phyloP scores from a whole-genome alignment of 305 asterid genomes.

The Fraxinus ornus region DNA sequence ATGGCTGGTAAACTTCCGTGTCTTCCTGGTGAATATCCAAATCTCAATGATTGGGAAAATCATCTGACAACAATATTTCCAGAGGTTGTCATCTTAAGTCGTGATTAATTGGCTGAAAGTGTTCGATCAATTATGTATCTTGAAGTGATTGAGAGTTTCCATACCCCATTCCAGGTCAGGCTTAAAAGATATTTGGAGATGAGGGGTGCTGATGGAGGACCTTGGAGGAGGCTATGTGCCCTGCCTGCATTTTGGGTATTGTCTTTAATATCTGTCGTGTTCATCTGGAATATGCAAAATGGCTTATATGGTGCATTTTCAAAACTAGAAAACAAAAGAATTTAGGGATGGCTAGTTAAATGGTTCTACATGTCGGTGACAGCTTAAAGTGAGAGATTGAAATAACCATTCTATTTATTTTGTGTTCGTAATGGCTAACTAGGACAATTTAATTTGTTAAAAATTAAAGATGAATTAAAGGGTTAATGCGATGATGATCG shows the following conservation, averaged over 20 bases:
- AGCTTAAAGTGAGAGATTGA: not conserved
- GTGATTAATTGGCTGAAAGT: constrained; percentile 21
- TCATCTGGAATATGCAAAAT: not conserved
- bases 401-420: not conserved
- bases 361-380: not conserved
- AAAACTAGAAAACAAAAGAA: not conserved
- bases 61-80: constrained; percentile 93
- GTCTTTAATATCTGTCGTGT: not conserved
- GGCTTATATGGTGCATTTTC: not conserved
- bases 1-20: constrained; percentile 84
- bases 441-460: not conserved
- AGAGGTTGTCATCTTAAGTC: constrained; percentile 50
- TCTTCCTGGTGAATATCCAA: constrained; percentile 88
- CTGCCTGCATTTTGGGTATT: constrained; percentile 95
- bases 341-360: constrained; percentile 1
- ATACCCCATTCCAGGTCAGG: constrained; percentile 62
- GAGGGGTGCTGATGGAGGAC: constrained; percentile 99
- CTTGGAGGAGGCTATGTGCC: constrained; percentile 94
- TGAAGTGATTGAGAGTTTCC: constrained; percentile 7
- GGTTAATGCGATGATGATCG: constrained; percentile 1
- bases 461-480: not conserved
- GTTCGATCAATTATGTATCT: constrained; percentile 1
- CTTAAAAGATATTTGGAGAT: constrained; percentile 94
- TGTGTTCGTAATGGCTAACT: not conserved
- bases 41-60: constrained; percentile 92